These are phyloP conservation scores for Juncus inflexus DNA, from an alignment of 176 grass and related monocot species.

Conservation along the genomic window DNA sequence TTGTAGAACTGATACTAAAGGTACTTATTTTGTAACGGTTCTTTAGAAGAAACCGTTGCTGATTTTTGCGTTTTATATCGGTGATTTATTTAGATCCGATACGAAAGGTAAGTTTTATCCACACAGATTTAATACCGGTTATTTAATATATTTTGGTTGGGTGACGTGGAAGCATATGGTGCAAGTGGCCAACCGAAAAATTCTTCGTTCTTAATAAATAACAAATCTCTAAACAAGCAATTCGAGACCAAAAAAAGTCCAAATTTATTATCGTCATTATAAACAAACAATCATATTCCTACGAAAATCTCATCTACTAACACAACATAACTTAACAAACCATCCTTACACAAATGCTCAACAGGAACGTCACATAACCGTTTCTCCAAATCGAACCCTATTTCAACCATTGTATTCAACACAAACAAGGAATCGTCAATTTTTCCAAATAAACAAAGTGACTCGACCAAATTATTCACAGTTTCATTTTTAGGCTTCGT, in stretches of 20 bases:
- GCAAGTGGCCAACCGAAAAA: too few relatives aligned
- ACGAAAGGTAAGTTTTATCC: too few relatives aligned
- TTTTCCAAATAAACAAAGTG: conserved; percentile 31
- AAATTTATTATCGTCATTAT: not conserved
- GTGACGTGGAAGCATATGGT: too few relatives aligned
- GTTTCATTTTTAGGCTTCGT: conserved; percentile 50
- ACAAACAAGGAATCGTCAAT: conserved; percentile 63
- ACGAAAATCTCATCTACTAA: conserved; percentile 44
- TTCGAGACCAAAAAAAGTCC: not conserved
- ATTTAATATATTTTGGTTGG: too few relatives aligned
- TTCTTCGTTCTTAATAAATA: too few relatives aligned
- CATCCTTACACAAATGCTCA: conserved; percentile 43
- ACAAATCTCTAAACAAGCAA: not conserved
- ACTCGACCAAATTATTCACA: conserved; percentile 39
- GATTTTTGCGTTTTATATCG: too few relatives aligned
- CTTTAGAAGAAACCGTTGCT: too few relatives aligned
- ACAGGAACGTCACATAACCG: conserved; percentile 38
- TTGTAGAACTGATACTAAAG: too few relatives aligned
- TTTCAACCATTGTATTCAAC: conserved; percentile 55
- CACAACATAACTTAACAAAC: conserved; percentile 21
- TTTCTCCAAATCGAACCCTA: conserved; percentile 38
- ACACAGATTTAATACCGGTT: too few relatives aligned
- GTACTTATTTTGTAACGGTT: too few relatives aligned
- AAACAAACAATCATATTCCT: conserved; percentile 14
- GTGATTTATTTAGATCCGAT: too few relatives aligned